Conservation (phyloP, 345 rosid genomes). For the Linum tenue region DNA sequence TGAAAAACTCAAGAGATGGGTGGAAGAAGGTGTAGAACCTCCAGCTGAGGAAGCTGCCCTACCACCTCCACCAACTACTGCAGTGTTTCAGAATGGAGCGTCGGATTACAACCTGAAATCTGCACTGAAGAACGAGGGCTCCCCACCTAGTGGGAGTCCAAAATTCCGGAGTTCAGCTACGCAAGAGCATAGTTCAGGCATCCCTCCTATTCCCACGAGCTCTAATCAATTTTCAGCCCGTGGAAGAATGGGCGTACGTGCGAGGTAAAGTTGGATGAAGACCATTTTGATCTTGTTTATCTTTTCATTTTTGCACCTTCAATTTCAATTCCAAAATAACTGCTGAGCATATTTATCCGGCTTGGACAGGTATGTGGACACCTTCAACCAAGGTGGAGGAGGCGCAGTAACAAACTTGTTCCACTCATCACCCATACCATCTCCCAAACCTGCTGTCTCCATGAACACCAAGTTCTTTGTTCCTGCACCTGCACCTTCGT, state of each 20-base stretch:
- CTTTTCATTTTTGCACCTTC: background rate
- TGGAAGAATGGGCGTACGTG: constrained; percentile 74
- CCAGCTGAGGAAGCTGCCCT: constrained; percentile 73
- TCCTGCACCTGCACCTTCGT: constrained; percentile 37
- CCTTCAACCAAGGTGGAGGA: constrained; percentile 59
- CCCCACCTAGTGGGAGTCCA: constrained; percentile 44
- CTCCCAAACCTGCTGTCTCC: constrained; percentile 57
- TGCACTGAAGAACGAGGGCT: constrained; percentile 42
- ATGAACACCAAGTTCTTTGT: constrained; percentile 77
- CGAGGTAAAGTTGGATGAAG: constrained; percentile 45
- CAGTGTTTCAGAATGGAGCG: constrained; percentile 56
- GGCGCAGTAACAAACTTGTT: constrained; percentile 37
- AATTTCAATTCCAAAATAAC: background rate
- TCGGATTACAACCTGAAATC: constrained; percentile 56
- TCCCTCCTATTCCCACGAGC: constrained; percentile 70
- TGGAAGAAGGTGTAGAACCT: constrained; percentile 87
- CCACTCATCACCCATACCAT: constrained; percentile 56
- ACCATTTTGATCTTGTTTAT: background rate
- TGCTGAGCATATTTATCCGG: background rate
- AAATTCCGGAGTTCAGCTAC: constrained; percentile 34
- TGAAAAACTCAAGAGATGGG: constrained; percentile 95
- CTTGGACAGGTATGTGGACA: constrained; percentile 66
- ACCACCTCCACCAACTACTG: constrained; percentile 80
- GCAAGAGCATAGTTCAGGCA: constrained; percentile 50
- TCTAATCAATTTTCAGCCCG: constrained; percentile 89